phyloP scores from a whole-genome alignment of 371 early-diverging fungal species.

The Syncephalastrum monosporum region DNA sequence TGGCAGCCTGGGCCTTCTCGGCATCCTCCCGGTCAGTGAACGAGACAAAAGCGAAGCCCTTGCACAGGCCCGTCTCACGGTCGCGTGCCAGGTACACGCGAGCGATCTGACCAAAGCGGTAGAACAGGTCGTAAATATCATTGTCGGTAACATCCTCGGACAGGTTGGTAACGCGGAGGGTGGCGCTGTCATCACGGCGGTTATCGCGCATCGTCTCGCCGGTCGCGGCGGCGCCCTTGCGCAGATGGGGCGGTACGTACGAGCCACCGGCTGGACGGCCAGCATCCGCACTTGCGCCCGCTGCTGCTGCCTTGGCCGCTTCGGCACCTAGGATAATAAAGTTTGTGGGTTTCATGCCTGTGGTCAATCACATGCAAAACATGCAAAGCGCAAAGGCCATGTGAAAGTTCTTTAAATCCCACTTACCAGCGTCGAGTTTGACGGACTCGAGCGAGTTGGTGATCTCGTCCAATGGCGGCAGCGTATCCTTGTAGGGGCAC shows the following conservation, averaged over 20 bases:
- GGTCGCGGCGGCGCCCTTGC: slow-evolving; percentile 56
- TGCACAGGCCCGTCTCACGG: slow-evolving; percentile 83
- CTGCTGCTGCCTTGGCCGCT: slow-evolving; percentile 23
- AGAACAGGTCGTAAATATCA: slow-evolving; percentile 89
- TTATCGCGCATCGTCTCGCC: slow-evolving; percentile 56
- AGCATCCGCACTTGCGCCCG: slow-evolving; percentile 28
- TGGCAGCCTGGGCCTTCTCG: slow-evolving; percentile 77
- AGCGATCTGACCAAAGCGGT: slow-evolving; percentile 77
- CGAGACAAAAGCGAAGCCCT: slow-evolving; percentile 95
- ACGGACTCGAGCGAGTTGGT: slow-evolving; percentile 45
- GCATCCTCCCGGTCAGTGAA: slow-evolving; percentile 82
- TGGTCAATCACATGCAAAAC: not conserved
- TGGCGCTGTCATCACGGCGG: slow-evolving; percentile 80
- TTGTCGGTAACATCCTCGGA: slow-evolving; percentile 90
- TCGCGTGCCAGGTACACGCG: slow-evolving; percentile 88
- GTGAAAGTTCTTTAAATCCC: no score
- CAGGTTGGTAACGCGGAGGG: slow-evolving; percentile 94
- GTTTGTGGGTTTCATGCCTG: not conserved
- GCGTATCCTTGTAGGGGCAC: slow-evolving; percentile 97
- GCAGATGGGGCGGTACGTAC: slow-evolving; percentile 86
- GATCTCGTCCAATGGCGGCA: slow-evolving; percentile 70
- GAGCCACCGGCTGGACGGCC: slow-evolving; percentile 38
- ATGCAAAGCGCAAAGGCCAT: not conserved
- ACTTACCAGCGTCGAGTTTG: slow-evolving; percentile 30
- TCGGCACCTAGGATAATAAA: slow-evolving; percentile 5